Percentiles rank a stretch among this genome's conserved stretches.
Conservation (phyloP, 1,284 basidiomycete species). For the Cryptococcus sp. region DNA sequence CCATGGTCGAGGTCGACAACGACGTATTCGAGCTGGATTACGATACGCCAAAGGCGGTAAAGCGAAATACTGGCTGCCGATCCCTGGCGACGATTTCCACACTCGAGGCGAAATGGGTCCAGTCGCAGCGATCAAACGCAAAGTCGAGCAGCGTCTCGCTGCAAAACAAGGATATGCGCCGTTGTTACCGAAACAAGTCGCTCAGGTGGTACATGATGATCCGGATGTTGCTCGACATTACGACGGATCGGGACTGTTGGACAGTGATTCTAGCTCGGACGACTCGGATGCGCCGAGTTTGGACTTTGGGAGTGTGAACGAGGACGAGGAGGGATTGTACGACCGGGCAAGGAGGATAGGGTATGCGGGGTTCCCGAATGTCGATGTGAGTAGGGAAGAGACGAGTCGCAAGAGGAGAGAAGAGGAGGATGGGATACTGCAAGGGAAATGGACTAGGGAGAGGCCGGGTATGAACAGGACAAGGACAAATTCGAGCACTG, state of each 20-base stretch:
- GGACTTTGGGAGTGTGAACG: conserved; percentile 40
- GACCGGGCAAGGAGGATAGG: conserved; percentile 71
- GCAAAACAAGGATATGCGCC: conserved; percentile 68
- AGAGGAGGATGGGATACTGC: conserved; percentile 45
- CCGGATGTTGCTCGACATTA: conserved; percentile 41
- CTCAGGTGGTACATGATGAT: conserved; percentile 59
- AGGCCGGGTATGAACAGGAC: conserved; percentile 55
- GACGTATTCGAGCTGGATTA: conserved; percentile 79
- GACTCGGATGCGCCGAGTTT: conserved; percentile 43
- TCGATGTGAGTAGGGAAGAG: conserved; percentile 64
- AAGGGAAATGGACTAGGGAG: conserved; percentile 53
- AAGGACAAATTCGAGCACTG: conserved; percentile 4
- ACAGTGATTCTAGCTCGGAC: conserved; percentile 26
- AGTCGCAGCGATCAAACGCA: conserved; percentile 44
- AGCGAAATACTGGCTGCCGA: conserved; percentile 84
- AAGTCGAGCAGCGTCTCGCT: conserved; percentile 51
- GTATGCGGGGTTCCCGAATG: conserved; percentile 84
- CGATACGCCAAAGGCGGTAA: conserved; percentile 84
- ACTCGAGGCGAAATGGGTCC: conserved; percentile 45
- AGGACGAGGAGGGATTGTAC: conserved; percentile 54
- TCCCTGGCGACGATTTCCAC: conserved; percentile 51
- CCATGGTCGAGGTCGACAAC: conserved; percentile 69
- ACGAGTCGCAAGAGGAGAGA: conserved; percentile 31
- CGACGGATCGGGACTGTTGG: conserved; percentile 20
- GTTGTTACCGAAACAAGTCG: conserved; percentile 61